Evolutionary conservation across 1,284 basidiomycete genomes (phyloP).

Genomic region (Moesziomyces globuligerus): DNA sequence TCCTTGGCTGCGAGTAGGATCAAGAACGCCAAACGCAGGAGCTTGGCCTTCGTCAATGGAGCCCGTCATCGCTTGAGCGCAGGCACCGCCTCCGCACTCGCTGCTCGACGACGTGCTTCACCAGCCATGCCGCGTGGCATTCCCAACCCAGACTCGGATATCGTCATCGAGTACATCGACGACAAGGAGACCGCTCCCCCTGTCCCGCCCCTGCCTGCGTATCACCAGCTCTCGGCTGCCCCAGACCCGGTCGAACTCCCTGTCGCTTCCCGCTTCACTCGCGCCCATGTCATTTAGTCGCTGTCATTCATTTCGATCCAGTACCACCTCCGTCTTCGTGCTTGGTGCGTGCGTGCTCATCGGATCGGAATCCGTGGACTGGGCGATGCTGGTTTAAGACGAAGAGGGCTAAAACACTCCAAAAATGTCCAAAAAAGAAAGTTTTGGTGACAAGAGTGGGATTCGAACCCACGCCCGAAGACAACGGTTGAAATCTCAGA

Average conservation of each 20-base stretch:
- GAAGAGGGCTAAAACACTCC: neutral
- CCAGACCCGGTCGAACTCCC: slow-evolving; percentile 7
- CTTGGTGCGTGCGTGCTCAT: too few species aligned
- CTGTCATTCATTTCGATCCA: too few species aligned
- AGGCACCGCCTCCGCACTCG: slow-evolving; percentile 25
- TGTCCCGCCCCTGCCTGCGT: slow-evolving; percentile 34
- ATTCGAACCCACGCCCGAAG: slow-evolving; percentile 67
- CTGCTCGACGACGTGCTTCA: slow-evolving; percentile 15
- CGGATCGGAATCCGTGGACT: neutral
- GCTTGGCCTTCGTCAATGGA: slow-evolving; percentile 29
- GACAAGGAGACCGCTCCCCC: slow-evolving; percentile 21
- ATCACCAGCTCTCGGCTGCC: slow-evolving; percentile 21
- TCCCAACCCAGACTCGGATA: slow-evolving; percentile 8
- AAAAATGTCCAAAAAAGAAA: slow-evolving; percentile 20
- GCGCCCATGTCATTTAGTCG: slow-evolving; percentile 19
- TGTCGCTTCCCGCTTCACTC: slow-evolving; percentile 24
- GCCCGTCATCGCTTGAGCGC: slow-evolving; percentile 28
- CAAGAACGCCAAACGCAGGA: slow-evolving; percentile 23
- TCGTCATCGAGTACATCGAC: slow-evolving; percentile 25
- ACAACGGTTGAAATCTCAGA: slow-evolving; percentile 32
- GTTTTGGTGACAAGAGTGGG: slow-evolving; percentile 64
- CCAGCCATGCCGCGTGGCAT: slow-evolving; percentile 6
- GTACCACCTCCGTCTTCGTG: too few species aligned
- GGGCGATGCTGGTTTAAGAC: too few species aligned
- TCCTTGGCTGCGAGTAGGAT: slow-evolving; percentile 7